phyloP scores from a whole-genome alignment of 192 early-diverging fungal species.

The Coemansia guatemalensis region DNA sequence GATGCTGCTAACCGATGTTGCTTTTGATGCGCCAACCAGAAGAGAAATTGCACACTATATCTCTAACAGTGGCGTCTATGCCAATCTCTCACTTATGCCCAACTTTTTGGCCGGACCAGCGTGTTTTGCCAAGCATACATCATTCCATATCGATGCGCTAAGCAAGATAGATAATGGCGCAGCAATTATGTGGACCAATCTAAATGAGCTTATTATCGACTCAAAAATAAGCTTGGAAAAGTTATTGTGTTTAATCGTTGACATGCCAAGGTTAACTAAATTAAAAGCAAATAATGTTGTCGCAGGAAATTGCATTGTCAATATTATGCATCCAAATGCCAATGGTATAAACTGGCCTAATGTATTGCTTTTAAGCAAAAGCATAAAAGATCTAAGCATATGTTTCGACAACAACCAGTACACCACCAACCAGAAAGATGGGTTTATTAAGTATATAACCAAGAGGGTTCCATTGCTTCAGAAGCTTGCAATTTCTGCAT shows the following conservation, averaged over 20 bases:
- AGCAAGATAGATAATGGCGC: not conserved
- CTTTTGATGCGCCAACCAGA: not conserved
- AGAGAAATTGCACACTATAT: not conserved
- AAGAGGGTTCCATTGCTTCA: too few relatives aligned
- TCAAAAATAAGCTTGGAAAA: not conserved
- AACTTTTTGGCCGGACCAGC: not conserved
- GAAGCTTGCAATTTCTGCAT: too few relatives aligned
- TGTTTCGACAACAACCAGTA: too few relatives aligned
- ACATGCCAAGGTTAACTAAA: not conserved
- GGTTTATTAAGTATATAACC: too few relatives aligned
- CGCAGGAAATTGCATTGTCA: not conserved
- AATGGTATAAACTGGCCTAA: too few relatives aligned
- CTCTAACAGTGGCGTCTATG: not conserved
- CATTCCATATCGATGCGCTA: not conserved
- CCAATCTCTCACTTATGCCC: not conserved
- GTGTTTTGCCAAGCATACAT: not conserved
- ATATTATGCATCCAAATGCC: not conserved
- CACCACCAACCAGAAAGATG: too few relatives aligned
- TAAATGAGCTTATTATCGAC: constrained; percentile 7
- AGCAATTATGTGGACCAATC: not conserved
- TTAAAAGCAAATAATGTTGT: not conserved
- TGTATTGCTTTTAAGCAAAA: too few relatives aligned
- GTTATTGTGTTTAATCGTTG: not conserved
- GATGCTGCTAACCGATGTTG: not conserved
- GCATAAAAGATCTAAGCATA: too few relatives aligned